phyloP scores from a whole-genome alignment of 2,329 filamentous ascomycete species.

The Cladosporium sphaerospermum region DNA sequence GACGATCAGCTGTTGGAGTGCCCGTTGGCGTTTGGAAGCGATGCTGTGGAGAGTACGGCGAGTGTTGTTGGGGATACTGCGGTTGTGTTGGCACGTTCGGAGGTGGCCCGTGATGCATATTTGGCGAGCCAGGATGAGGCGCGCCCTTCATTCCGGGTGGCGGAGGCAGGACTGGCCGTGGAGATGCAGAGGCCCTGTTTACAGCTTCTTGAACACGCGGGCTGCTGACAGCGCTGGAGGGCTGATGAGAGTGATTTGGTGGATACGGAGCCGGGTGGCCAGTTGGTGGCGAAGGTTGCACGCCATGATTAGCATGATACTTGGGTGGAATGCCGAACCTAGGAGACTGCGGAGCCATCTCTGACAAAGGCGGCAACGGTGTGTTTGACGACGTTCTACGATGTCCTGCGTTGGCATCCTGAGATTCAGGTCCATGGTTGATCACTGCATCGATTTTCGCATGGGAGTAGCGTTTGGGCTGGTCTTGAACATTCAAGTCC shows the following conservation, averaged over 20 bases:
- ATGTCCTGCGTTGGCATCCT: slow-evolving; percentile 21
- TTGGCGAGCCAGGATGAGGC: slow-evolving; percentile 13
- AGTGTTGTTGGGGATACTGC: slow-evolving; percentile 24
- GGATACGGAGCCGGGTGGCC: slow-evolving; percentile 30
- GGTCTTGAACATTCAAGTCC: slow-evolving; percentile 9
- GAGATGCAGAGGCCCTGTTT: slow-evolving; percentile 29
- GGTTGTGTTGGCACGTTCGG: slow-evolving; percentile 12
- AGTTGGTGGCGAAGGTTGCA: slow-evolving; percentile 30
- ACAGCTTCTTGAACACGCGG: slow-evolving; percentile 28
- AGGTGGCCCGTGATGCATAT: slow-evolving; percentile 13
- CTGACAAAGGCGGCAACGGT: slow-evolving; percentile 28
- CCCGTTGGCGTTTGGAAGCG: slow-evolving; percentile 24
- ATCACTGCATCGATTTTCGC: slow-evolving; percentile 32
- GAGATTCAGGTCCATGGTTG: slow-evolving; percentile 32
- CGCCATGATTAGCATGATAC: slow-evolving; percentile 20
- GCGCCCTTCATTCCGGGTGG: slow-evolving; percentile 31
- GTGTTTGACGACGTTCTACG: slow-evolving; percentile 27
- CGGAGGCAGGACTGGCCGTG: slow-evolving; percentile 32
- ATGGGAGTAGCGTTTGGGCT: slow-evolving; percentile 24
- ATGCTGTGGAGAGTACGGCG: slow-evolving; percentile 10
- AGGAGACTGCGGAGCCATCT: slow-evolving; percentile 31
- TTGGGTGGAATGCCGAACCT: slow-evolving; percentile 23
- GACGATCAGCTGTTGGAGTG: slow-evolving; percentile 9
- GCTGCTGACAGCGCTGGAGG: slow-evolving; percentile 20
- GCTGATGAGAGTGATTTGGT: slow-evolving; percentile 24